phyloP scores from a whole-genome alignment of 1,284 basidiomycete genomes.

The Trichosporon faecale region DNA sequence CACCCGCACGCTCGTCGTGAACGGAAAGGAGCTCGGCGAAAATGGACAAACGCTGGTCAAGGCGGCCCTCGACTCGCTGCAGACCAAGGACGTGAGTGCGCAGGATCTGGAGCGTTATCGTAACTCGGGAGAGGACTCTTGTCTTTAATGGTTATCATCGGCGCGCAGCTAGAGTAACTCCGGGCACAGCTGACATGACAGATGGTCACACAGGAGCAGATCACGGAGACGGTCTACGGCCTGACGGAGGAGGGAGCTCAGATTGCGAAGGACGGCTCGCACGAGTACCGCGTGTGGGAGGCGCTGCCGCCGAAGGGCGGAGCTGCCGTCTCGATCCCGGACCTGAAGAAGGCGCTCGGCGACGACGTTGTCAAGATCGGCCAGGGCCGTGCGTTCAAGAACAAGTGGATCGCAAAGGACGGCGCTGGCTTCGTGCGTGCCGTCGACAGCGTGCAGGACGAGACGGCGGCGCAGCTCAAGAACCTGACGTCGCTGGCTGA shows the following conservation, averaged over 20 bases:
- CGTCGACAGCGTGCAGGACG: slow-evolving; percentile 64
- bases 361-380: slow-evolving; percentile 82
- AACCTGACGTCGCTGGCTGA: slow-evolving; percentile 64
- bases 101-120: background rate
- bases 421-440: slow-evolving; percentile 80
- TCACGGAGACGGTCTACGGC: slow-evolving; percentile 69
- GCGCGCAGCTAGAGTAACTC: background rate
- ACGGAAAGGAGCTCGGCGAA: slow-evolving; percentile 59
- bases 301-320: slow-evolving; percentile 73
- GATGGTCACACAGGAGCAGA: slow-evolving; percentile 82
- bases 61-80: slow-evolving; percentile 81
- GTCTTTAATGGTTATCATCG: background rate
- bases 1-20: slow-evolving; percentile 65
- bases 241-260: slow-evolving; percentile 78
- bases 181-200: slow-evolving; percentile 43
- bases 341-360: slow-evolving; percentile 66
- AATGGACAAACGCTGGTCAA: slow-evolving; percentile 75
- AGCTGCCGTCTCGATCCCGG: slow-evolving; percentile 61
- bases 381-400: slow-evolving; percentile 94
- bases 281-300: slow-evolving; percentile 87
- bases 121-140: background rate
- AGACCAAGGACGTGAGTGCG: slow-evolving; percentile 71
- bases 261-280: slow-evolving; percentile 77
- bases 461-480: slow-evolving; percentile 69
- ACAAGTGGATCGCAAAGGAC: slow-evolving; percentile 93